Evolutionary conservation across 1,139 yeast genomes (phyloP), one percentile per base, ranked within the genome.

Genomic region (Kodamaea alishanica): DNA sequence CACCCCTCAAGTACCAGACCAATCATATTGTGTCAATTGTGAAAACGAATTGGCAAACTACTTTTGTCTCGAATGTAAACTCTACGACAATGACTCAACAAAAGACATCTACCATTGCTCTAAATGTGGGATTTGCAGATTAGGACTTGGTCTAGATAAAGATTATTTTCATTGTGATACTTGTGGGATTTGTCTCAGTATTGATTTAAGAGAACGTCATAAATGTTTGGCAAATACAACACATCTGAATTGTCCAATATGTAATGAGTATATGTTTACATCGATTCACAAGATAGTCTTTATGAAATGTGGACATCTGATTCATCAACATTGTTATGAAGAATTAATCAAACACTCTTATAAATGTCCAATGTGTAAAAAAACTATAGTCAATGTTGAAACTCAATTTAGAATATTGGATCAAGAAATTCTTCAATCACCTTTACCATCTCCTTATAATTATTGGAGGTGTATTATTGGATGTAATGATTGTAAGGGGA

Each of bases 281-380:
- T 83, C 94, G n/a, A 80, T 85, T 5, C 76, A 73, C 52, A 84
- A 89, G 24, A 95, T 89, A 30, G 95, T 88, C 11, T 88, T 89
- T 59, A 88, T 90, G 96, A 76, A 79, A 36, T 90, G 97, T 61
- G 97, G 97, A 4, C 97, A 90, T 62, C 87, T 95, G 35, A 89
- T 90, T 45, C 97, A 90, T 62, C 89, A 88, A 56, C 58, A 63
- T 26, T 90, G 97, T 58, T 89, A 81, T 56, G 81, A 81, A 43
- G 92, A 86, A 49, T 80, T 85, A 57, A 78, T 88, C 12, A 75
- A 80, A 49, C 88, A 85, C 55, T 79, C 87, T 15, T 89, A 87
- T 67, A 86, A 86, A 57, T 90, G 97, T 60, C 97, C 97, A 1
- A 74, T 88, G 2, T 90, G 97, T 57, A 82, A 87, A 38, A 80